Base-by-base conservation (phyloP, 176 grass and related monocot species). In the Guadua angustifolia region DNA sequence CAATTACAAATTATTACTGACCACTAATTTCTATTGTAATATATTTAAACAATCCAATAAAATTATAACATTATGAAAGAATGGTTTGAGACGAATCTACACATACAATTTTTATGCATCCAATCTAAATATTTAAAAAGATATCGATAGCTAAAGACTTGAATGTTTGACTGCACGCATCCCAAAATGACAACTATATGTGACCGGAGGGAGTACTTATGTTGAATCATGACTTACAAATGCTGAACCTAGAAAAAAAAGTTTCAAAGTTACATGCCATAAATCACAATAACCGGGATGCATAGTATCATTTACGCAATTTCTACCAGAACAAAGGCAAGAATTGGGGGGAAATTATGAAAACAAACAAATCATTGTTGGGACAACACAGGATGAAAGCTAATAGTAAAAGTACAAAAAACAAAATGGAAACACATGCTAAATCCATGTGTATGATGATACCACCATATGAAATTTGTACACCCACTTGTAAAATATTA, bases 221-320 rank as follows among this genome's bases (percentile, higher is more conserved):
- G 46, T 47, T 72, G 22, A 77, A 46, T 60, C 16, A 35, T 66
- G 9, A 49, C 6, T 39, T 78, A 16, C 10, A 80, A 73, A 88
- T 78, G n/a, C 33, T 35, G 64, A 73, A 66, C 18, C 17, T 45
- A 53, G n/a, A 49, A 77, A 74, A 71, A 9, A 35, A n/a, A 9
- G n/a, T n/a, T 71, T 71, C 0, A 51, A 50, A 63, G 52, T 18
- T 77, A 39, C 74, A 85, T 78, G 21, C 6, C 72, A 15, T 15
- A 71, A 76, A 55, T 18, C 19, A 64, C 3, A 57, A 68, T 36
- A 52, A 35, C 10, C 16, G 57, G 1, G 8, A 84, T 51, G 35
- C 52, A 60, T 55, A 50, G 49, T 69, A 81, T 40, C 13, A 29
- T 26, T 51, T 69, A 55, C 6, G 79, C 40, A 66, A 42, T 58